A percentile compares a stretch with the other conserved stretches of the same genome.
phyloP scores from a whole-genome alignment of 148 eudicot species.

The Chenopodium suecicum region DNA sequence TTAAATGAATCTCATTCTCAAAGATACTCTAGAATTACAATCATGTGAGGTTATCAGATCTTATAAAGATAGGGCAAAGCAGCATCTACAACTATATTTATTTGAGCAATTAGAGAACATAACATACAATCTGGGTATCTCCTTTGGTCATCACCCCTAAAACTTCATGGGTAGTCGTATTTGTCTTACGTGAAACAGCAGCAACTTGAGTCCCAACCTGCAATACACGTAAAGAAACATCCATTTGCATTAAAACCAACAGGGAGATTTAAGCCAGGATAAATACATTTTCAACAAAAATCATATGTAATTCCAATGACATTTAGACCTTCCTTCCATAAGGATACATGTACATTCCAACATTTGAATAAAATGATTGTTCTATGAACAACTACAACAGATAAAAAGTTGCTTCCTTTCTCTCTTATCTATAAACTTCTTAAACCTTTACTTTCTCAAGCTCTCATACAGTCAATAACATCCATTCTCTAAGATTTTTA shows the following conservation, averaged over 20 bases:
- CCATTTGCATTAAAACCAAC: not conserved
- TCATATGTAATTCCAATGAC: not conserved
- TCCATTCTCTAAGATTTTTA: not conserved
- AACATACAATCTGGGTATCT: slow-evolving; percentile 82
- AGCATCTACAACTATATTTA: slow-evolving; percentile 2
- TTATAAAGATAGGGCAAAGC: not conserved
- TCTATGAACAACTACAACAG: not conserved
- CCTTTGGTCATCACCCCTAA: slow-evolving; percentile 90
- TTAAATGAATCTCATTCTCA: not conserved
- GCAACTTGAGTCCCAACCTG: slow-evolving; percentile 96
- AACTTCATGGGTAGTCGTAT: slow-evolving; percentile 94
- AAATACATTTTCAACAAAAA: not conserved
- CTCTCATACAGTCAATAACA: not conserved
- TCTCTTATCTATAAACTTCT: not conserved
- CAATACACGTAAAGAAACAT: slow-evolving; percentile 17
- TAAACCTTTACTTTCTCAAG: too few species aligned
- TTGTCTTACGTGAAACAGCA: slow-evolving; percentile 92
- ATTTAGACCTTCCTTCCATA: not conserved
- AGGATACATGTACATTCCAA: not conserved
- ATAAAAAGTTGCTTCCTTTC: not conserved
- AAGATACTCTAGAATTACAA: not conserved
- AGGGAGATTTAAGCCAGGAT: slow-evolving; percentile 5
- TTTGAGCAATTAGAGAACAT: slow-evolving; percentile 2
- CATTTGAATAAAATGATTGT: not conserved
- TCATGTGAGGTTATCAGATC: not conserved